phyloP scores from a whole-genome alignment of 164 flowering plant species.

The Aristolochia californica region DNA sequence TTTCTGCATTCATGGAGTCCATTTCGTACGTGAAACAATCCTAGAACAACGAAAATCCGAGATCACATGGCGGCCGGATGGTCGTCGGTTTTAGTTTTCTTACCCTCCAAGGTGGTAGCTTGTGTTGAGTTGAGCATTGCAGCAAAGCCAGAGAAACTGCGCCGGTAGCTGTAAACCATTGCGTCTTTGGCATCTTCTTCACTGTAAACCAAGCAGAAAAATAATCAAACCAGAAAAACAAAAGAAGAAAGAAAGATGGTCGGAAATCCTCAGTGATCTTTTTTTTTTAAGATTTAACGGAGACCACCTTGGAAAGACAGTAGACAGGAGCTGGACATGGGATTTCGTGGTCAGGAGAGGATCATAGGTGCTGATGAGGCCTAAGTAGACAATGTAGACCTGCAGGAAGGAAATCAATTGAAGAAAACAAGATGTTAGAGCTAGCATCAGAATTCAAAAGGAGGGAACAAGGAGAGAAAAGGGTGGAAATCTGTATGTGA shows the following conservation, averaged over 20 bases:
- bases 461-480: neutral
- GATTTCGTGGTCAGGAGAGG: conserved; percentile 31
- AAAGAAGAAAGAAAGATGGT: neutral
- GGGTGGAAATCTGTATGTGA: conserved; percentile 4
- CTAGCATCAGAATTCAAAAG: neutral
- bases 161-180: conserved; percentile 55
- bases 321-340: conserved; percentile 43
- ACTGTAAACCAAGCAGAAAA: conserved; percentile 21
- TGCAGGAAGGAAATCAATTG: conserved; percentile 15
- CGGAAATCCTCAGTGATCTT: too few relatives aligned
- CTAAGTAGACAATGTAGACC: conserved; percentile 63
- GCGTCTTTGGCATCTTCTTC: conserved; percentile 44
- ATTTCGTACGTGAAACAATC: conserved; percentile 32
- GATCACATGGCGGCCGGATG: neutral
- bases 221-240: too few relatives aligned
- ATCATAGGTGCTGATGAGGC: conserved; percentile 25
- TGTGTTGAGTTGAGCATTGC: conserved; percentile 57
- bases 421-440: conserved; percentile 8
- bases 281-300: too few relatives aligned
- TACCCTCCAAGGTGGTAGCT: conserved; percentile 48
- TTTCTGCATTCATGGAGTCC: conserved; percentile 30
- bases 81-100: neutral
- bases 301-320: conserved; percentile 42
- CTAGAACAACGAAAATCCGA: conserved; percentile 8
- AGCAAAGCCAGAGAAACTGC: conserved; percentile 67